These are phyloP conservation scores for Pleurotus eryngii DNA, from an alignment of 768 basidiomycete genomes.

Conservation along the genomic window DNA sequence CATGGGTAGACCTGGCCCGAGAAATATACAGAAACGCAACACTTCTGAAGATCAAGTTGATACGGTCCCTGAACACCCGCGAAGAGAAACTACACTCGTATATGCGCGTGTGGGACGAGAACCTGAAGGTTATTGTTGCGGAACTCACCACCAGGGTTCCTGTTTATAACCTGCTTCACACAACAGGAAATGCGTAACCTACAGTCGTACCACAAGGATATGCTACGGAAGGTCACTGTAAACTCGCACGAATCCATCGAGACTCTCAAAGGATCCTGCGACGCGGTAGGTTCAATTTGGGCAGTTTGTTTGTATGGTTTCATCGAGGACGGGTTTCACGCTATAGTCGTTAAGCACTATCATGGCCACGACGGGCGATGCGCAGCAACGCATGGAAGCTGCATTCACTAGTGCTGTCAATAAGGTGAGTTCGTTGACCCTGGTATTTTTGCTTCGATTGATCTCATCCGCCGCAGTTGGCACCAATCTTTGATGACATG, in stretches of 20 bases:
- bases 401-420: background rate
- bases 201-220: conserved; percentile 10
- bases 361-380: background rate
- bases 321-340: too few relatives aligned
- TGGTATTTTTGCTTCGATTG: background rate
- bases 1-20: conserved; percentile 52
- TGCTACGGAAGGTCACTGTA: background rate
- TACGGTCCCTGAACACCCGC: conserved; percentile 42
- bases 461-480: too few relatives aligned
- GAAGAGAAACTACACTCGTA: conserved; percentile 33
- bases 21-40: conserved; percentile 68
- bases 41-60: conserved; percentile 48
- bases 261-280: background rate
- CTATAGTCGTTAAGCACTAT: background rate
- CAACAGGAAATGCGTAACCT: conserved; percentile 26
- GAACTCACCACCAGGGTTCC: background rate
- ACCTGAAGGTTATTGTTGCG: conserved; percentile 18
- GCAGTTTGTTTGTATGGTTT: too few relatives aligned
- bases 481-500: too few relatives aligned
- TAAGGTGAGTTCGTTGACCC: background rate
- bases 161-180: background rate
- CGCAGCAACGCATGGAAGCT: background rate
- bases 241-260: background rate
- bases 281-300: too few relatives aligned
- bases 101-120: conserved; percentile 26